Percentiles rank a stretch among this genome's conserved stretches.
Evolutionary conservation across 2,329 filamentous ascomycete genomes (phyloP).

Genomic region (Sclerotinia borealis): DNA sequence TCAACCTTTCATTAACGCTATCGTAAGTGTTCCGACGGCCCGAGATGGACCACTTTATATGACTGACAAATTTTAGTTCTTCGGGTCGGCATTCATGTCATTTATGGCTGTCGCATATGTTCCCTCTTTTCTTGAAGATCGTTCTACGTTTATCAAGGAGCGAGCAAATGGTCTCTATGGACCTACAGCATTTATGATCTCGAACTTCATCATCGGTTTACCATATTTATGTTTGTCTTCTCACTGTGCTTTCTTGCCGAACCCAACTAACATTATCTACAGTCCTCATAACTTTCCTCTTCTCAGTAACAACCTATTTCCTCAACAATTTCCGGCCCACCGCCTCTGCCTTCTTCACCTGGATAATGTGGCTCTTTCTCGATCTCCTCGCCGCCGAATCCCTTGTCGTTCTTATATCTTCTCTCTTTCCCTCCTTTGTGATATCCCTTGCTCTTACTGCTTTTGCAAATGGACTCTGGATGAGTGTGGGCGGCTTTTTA

Average conservation of each 20-base stretch:
- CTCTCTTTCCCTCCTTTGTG: slow-evolving; percentile 72
- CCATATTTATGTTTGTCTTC: slow-evolving; percentile 60
- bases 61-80: slow-evolving; percentile 42
- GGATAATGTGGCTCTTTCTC: slow-evolving; percentile 79
- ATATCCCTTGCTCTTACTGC: slow-evolving; percentile 72
- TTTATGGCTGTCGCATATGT: slow-evolving; percentile 84
- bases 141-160: slow-evolving; percentile 67
- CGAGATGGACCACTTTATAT: background rate
- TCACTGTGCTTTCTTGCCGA: background rate
- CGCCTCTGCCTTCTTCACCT: slow-evolving; percentile 64
- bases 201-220: slow-evolving; percentile 77
- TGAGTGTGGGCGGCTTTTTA: slow-evolving; percentile 79
- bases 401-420: slow-evolving; percentile 70
- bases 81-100: slow-evolving; percentile 68
- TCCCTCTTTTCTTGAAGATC: slow-evolving; percentile 75
- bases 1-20: slow-evolving; percentile 75
- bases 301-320: slow-evolving; percentile 74
- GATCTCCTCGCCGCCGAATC: slow-evolving; percentile 78
- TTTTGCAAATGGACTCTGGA: slow-evolving; percentile 86
- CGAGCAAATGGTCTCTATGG: slow-evolving; percentile 77
- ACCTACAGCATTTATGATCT: slow-evolving; percentile 62
- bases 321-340: slow-evolving; percentile 67
- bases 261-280: slow-evolving; percentile 13
- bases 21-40: slow-evolving; percentile 38
- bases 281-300: slow-evolving; percentile 68